Base-by-base conservation (phyloP, 768 basidiomycete genomes). In the Phaffia tasmanica region DNA sequence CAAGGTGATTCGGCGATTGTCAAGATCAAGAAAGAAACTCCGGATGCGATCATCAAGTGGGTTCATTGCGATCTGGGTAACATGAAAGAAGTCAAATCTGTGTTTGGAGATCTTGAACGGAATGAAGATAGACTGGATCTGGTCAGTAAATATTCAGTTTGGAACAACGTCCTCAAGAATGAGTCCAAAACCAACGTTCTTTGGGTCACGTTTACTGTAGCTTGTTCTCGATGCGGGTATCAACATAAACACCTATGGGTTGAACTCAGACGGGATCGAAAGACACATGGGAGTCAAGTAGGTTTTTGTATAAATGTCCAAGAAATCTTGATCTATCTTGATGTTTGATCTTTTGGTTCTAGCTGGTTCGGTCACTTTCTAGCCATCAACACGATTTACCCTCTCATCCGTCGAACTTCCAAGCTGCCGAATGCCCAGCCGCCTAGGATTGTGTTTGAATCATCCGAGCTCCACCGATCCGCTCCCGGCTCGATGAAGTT, bases 341-440 rank as follows among this genome's bases (percentile, higher is more conserved):
- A 42, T 11, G 35, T 42, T 5, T 42, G 35, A 42, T 42, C 11
- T 42, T 30, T 65, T 42, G 57, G 4, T 5, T 74, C 75, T 53
- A 79, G 76, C 70, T 75, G 76, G 59, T 74, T 79, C 54, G 77
- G 77, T 0, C 78, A 80, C 71, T 78, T 77, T 75, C 74, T 77
- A 68, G 75, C 77, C 69, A 75, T 79, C 73, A 80, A 79, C 72
- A 42, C 35, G 35, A 42, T 42, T 42, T 76, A 79, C 53, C 78
- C 79, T 0, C 74, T 79, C 27, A 67, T 79, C 29, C 73, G 75
- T 48, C 74, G 74, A 68, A 79, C 79, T 25, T 70, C 72, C 58
- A 72, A 71, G 70, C 35, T 58, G 25, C 70, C 72, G 18, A 70
- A 21, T 70, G 74, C 63, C 15, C 65, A 69, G 35, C 75, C 76